phyloP scores from a whole-genome alignment of 768 basidiomycete species.

The Naganishia vaughanmartiniae region DNA sequence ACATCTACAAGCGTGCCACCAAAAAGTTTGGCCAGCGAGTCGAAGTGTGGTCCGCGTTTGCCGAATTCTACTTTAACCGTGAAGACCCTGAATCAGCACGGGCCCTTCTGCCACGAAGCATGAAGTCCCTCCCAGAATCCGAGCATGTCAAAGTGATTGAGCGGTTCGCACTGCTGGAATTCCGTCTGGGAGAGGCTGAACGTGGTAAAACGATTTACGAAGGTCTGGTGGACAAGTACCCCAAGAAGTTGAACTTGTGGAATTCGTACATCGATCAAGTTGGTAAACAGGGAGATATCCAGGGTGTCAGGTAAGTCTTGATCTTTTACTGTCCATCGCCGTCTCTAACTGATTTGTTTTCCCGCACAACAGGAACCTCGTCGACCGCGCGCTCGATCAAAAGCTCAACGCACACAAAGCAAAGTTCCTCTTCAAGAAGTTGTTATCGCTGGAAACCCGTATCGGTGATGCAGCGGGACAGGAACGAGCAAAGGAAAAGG shows the following conservation, averaged over 20 bases:
- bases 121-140: slow-evolving; percentile 87
- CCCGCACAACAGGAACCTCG: slow-evolving; percentile 64
- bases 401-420: slow-evolving; percentile 95
- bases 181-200: slow-evolving; percentile 88
- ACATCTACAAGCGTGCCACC: slow-evolving; percentile 77
- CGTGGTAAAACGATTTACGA: slow-evolving; percentile 94
- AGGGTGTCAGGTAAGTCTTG: slow-evolving; percentile 64
- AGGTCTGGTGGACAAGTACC: slow-evolving; percentile 91
- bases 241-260: slow-evolving; percentile 94
- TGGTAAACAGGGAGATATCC: slow-evolving; percentile 72
- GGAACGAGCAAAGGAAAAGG: slow-evolving; percentile 76
- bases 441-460: slow-evolving; percentile 80
- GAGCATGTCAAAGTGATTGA: slow-evolving; percentile 95
- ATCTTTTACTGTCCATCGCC: background rate
- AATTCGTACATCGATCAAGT: slow-evolving; percentile 97
- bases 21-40: slow-evolving; percentile 94
- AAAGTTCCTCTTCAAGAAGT: slow-evolving; percentile 98
- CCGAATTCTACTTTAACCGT: slow-evolving; percentile 68
- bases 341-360: background rate
- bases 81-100: slow-evolving; percentile 76
- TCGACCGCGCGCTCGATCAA: slow-evolving; percentile 72
- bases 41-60: slow-evolving; percentile 88
- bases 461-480: slow-evolving; percentile 84
- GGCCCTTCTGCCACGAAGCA: slow-evolving; percentile 75
- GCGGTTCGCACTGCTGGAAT: slow-evolving; percentile 91